Base-by-base conservation (phyloP, 148 eudicot genomes). In the Rhododendron griersonianum region DNA sequence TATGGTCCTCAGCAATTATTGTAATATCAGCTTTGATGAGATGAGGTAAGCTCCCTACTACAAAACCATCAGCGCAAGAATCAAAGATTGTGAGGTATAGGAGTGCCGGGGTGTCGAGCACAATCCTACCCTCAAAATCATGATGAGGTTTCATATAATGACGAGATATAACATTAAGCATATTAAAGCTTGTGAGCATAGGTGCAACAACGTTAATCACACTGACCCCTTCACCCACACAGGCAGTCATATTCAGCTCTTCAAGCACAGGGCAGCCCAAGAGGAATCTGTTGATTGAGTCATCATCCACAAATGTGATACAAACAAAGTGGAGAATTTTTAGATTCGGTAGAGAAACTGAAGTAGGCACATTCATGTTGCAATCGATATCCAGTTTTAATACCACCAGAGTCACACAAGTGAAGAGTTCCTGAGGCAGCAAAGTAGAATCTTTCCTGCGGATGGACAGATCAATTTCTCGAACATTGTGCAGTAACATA, bases 391-490 rank as follows among this genome's bases (percentile, higher is more conserved):
- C n/a, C 0, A 59, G 65, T 59, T 59, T 59, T 59, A 59, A 59
- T 1, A 59, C 65, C 65, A 81, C 85, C 35, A 88, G 79, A 18
- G 85, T 85, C n/a, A 7, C 23, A 77, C 87, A 81, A 76, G 23
- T 5, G n/a, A 19, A 59, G n/a, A 59, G n/a, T 0, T 59, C n/a
- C 65, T 6, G 28, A 57, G 85, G 80, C 7, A 82, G 77, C 15
- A 11, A 2, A 25, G 2, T 1, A 2, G 61, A 61, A 71, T 33
- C 7, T 6, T 37, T 18, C 33, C 59, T 37, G 0, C 9, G 33
- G 48, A 81, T 14, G 8, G 63, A 76, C 0, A 88, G 53, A 74
- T 85, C 57, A 33, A 88, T 75, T 75, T 88, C 87, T 80, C 15
- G 75, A 39, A 83, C 61, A 19, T n/a, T 33, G 25, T 39, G 47